Evolutionary conservation across 352 stramenopile genomes (phyloP).

Genomic region (Globisporangium orthogonon): DNA sequence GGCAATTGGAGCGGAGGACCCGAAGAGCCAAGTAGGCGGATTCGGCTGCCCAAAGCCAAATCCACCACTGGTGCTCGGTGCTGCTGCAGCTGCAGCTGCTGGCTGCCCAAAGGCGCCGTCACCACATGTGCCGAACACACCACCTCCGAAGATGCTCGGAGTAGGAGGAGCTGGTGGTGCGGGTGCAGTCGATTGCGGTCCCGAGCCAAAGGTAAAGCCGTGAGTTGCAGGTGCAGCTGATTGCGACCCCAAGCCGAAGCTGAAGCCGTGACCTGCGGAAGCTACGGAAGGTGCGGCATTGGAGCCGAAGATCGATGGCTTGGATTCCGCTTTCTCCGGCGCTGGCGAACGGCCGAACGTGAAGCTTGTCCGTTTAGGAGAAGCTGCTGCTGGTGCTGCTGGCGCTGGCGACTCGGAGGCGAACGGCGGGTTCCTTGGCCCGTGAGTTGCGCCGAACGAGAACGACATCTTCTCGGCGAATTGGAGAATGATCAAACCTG

Average conservation of each 20-base stretch:
- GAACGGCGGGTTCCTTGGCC: neutral
- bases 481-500: too few relatives aligned
- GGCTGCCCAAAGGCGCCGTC: neutral
- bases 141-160: neutral
- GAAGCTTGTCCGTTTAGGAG: neutral
- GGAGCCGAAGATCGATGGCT: neutral
- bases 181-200: neutral
- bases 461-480: neutral
- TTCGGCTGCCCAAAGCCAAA: neutral
- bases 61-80: neutral
- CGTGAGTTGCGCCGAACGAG: neutral
- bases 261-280: neutral
- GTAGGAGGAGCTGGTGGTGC: neutral
- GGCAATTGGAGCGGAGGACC: too few relatives aligned
- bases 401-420: neutral
- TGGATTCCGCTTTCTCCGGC: neutral
- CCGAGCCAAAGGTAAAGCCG: neutral
- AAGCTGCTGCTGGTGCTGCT: neutral
- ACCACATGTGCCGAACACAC: neutral
- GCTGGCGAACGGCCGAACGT: neutral
- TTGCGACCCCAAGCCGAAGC: neutral
- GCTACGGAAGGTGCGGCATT: neutral
- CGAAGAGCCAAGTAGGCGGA: neutral
- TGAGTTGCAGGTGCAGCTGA: neutral
- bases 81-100: too few relatives aligned